Evolutionary conservation across 225 moss, liverwort and hornwort species (phyloP), one percentile per base, ranked within the genome.

Genomic region (Marchantia polymorpha): DNA sequence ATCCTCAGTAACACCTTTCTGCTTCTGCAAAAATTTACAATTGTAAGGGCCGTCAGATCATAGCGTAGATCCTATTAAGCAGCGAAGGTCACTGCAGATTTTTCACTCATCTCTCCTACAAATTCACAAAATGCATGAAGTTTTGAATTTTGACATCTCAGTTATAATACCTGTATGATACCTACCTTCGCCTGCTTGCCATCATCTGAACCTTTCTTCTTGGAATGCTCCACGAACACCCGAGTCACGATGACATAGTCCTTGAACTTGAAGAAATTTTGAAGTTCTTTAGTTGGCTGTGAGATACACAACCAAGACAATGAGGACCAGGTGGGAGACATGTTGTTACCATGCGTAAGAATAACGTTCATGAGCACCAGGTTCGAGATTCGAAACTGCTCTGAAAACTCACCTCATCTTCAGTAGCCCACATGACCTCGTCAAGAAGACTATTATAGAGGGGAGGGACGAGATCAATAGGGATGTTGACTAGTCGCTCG

Each of bases 401-500:
- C 22, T 22, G 23, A 46, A 10, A 22, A 6, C 64, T 55, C 64
- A 96, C 96, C 96, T 99, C 97, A 81, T 99, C 97, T 80, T 94
- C 94, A 52, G 87, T 90, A 55, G 94, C 97, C 97, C 97, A 99
- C 73, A 77, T 77, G 55, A 99, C 85, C 85, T 99, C 97, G 82
- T 99, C 91, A 84, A 99, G 92, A 47, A 99, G 87, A 48, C 95
- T 90, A 73, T 88, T 82, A 69, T 94, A 93, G 19, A 99, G 92
- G 80, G 91, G 92, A 74, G 92, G 93, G 56, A 92, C 89, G 73
- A 99, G 78, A 64, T 99, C 97, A 20, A 90, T 78, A 73, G 97
- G 97, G 52, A 95, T 78, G 85, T 99, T 94, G 23, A 91, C 78
- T 14, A 99, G 53, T 39, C 97, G 97, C 83, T 99, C 95, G 81